Conservation (phyloP, 2,329 filamentous ascomycete genomes). For the Colletotrichum caudatum region DNA sequence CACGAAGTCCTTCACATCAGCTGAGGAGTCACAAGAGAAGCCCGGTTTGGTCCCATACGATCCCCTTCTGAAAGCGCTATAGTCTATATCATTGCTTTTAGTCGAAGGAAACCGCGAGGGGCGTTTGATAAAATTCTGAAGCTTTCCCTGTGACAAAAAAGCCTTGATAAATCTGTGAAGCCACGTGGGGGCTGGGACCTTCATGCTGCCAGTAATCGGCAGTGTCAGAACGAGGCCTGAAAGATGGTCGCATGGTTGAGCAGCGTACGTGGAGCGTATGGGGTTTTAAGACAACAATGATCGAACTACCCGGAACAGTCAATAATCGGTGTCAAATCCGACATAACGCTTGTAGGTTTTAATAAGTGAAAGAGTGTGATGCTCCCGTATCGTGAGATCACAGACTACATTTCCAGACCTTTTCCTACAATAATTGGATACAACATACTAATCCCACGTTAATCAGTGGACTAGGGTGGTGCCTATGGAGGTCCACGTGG, state of each 20-base stretch:
- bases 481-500: neutral
- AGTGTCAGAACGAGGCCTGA: conserved; percentile 43
- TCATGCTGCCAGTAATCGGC: conserved; percentile 25
- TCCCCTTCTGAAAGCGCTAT: conserved; percentile 43
- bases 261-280: too few species aligned
- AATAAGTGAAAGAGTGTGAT: neutral
- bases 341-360: neutral
- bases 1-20: conserved; percentile 46
- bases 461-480: neutral
- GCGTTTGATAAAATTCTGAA: conserved; percentile 43
- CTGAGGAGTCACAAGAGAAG: conserved; percentile 39
- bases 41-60: conserved; percentile 45
- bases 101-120: conserved; percentile 47
- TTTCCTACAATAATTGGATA: neutral
- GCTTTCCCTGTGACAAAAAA: conserved; percentile 44
- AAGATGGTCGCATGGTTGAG: conserved; percentile 27
- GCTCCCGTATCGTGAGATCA: conserved; percentile 17
- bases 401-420: neutral
- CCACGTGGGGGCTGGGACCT: conserved; percentile 9
- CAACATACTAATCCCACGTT: neutral
- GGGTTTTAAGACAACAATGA: too few species aligned
- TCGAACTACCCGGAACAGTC: too few species aligned
- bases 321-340: neutral
- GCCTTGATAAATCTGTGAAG: conserved; percentile 16
- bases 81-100: conserved; percentile 44